Base-by-base conservation (phyloP, 2,329 filamentous ascomycete genomes). In the Reticulascus tulasneorum region DNA sequence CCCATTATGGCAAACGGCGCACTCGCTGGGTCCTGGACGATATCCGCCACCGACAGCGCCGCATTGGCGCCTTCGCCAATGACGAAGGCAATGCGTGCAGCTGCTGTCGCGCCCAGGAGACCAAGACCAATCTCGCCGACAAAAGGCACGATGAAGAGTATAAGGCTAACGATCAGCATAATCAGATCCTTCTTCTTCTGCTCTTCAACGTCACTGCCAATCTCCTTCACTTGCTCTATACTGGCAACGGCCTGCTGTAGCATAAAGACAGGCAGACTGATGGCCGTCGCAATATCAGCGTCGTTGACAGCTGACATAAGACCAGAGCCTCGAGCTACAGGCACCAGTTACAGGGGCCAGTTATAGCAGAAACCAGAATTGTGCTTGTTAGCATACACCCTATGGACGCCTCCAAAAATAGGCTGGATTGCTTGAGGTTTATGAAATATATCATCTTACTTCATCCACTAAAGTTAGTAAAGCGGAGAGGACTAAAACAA, bases 141-240 rank as follows among this genome's bases (percentile, higher is more conserved):
- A 40, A 74, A 67, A 15, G 73, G 72, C 20, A 75, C 56, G 19
- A 75, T 55, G 24, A 71, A 68, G 34, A 77, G 57, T 28, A 67
- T 23, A 34, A 68, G 67, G 38, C 67, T 67, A 16, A 73, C 46
- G 11, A 66, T 59, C 20, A 35, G 31, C 10, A 54, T 11, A 18
- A 58, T 47, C 2, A 55, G 42, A 2, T 48, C 29, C 8, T 44
- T 45, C 9, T 47, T 47, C 20, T 56, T 40, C 0, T 42, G 39
- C 33, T 42, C 40, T 29, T 41, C 33, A 9, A 45, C 36, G 16
- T 52, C 25, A 29, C 49, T 46, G 1, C 41, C 53, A 36, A 50
- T 42, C 22, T 51, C 42, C 40, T 49, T 47, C 19, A 56, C 45
- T 19, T 48, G 34, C 18, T 48, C 32, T 51, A 59, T 59, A 29